These are phyloP conservation scores for Cercospora sojina DNA, from an alignment of 2,329 filamentous ascomycete genomes.

Conservation along the genomic window DNA sequence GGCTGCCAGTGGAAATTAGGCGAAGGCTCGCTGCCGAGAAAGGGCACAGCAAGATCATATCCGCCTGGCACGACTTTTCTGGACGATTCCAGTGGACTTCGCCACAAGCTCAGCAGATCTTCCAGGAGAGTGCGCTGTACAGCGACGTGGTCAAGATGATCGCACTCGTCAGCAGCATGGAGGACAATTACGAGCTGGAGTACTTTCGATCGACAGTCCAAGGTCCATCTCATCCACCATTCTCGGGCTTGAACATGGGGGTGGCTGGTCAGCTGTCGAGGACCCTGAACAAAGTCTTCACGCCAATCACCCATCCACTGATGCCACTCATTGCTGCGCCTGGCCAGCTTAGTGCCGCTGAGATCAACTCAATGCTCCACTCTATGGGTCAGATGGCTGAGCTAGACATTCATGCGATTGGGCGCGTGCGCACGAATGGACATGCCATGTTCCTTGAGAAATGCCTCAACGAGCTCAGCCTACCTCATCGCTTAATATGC, in stretches of 20 bases:
- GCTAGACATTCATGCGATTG: slow-evolving; percentile 77
- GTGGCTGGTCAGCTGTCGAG: slow-evolving; percentile 81
- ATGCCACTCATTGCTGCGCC: slow-evolving; percentile 81
- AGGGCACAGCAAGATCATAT: slow-evolving; percentile 81
- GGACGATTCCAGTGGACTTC: slow-evolving; percentile 82
- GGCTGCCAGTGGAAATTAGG: slow-evolving; percentile 76
- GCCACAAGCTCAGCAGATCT: slow-evolving; percentile 67
- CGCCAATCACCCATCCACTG: slow-evolving; percentile 81
- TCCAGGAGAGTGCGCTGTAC: slow-evolving; percentile 68
- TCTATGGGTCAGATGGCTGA: slow-evolving; percentile 78
- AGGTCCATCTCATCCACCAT: slow-evolving; percentile 62
- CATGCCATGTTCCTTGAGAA: slow-evolving; percentile 82
- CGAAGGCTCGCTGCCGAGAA: slow-evolving; percentile 65
- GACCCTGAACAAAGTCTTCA: slow-evolving; percentile 81
- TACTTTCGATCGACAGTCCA: slow-evolving; percentile 80
- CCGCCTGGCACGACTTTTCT: slow-evolving; percentile 88
- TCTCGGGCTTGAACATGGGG: slow-evolving; percentile 86
- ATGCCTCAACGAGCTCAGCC: slow-evolving; percentile 60
- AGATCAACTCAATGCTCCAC: slow-evolving; percentile 77
- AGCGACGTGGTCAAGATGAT: slow-evolving; percentile 92
- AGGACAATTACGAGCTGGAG: slow-evolving; percentile 87
- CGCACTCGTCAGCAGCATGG: slow-evolving; percentile 73
- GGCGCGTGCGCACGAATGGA: slow-evolving; percentile 68
- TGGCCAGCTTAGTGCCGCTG: slow-evolving; percentile 79
- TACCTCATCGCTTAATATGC: slow-evolving; percentile 77